phyloP scores from a whole-genome alignment of 2,329 filamentous ascomycete genomes.

The Fusarium caatingaense region DNA sequence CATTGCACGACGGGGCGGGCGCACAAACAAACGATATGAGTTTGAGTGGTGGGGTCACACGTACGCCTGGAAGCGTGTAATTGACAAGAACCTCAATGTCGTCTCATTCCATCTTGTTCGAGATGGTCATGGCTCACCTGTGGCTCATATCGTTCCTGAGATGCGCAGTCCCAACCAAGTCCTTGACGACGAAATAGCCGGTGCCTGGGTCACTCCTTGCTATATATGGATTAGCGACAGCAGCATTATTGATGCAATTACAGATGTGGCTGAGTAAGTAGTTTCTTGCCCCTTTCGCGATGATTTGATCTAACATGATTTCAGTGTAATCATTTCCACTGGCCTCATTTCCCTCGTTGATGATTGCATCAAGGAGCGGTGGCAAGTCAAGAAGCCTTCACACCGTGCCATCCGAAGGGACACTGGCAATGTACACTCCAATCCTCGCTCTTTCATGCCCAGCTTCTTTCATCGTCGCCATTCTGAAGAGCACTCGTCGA shows the following conservation, averaged over 20 bases:
- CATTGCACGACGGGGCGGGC: constrained; percentile 74
- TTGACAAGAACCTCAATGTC: constrained; percentile 74
- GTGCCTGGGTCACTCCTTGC: constrained; percentile 90
- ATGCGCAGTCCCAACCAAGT: constrained; percentile 77
- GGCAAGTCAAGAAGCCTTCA: constrained; percentile 64
- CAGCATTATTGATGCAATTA: constrained; percentile 73
- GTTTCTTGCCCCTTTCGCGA: not conserved
- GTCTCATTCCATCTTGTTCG: constrained; percentile 85
- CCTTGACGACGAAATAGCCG: constrained; percentile 77
- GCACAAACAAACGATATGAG: constrained; percentile 80
- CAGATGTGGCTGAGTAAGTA: constrained; percentile 87
- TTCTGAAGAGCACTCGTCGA: constrained; percentile 51
- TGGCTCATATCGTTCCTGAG: constrained; percentile 89
- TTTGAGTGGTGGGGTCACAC: constrained; percentile 93
- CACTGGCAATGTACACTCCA: constrained; percentile 36
- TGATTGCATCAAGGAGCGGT: constrained; percentile 86
- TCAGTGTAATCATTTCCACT: constrained; percentile 87
- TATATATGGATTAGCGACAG: constrained; percentile 90
- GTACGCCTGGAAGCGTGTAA: constrained; percentile 86
- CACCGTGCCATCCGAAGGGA: constrained; percentile 46
- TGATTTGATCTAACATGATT: constrained; percentile 40
- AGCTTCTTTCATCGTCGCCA: constrained; percentile 57
- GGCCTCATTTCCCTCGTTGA: constrained; percentile 90
- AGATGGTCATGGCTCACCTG: constrained; percentile 67
- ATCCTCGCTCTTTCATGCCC: constrained; percentile 51